Conservation (phyloP, 441 rosid genomes). For the Populus hybrid region DNA sequence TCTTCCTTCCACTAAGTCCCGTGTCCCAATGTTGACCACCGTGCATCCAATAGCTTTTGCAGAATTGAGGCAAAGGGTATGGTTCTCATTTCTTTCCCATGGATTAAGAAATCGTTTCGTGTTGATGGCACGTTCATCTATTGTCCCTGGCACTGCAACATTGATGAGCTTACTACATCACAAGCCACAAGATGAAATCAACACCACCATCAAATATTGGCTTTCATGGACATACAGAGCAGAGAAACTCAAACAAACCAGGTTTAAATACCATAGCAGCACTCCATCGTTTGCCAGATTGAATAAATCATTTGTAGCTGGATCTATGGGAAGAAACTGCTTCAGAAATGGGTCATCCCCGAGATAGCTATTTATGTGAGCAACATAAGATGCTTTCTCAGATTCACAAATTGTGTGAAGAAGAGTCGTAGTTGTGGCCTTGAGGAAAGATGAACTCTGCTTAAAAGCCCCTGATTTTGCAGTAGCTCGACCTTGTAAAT, state of each 20-base stretch:
- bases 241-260: not conserved
- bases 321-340: conserved; percentile 81
- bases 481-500: conserved; percentile 65
- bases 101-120: conserved; percentile 68
- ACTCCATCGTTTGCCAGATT: conserved; percentile 94
- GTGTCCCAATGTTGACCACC: conserved; percentile 82
- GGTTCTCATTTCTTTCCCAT: conserved; percentile 90
- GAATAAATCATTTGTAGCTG: conserved; percentile 71
- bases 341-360: conserved; percentile 92
- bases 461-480: conserved; percentile 61
- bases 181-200: conserved; percentile 15
- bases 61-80: conserved; percentile 82
- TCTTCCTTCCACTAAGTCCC: conserved; percentile 94
- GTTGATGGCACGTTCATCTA: conserved; percentile 83
- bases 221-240: not conserved
- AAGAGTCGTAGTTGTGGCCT: conserved; percentile 74
- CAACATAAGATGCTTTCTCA: conserved; percentile 88
- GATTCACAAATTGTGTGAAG: conserved; percentile 67
- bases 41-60: conserved; percentile 94
- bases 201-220: not conserved
- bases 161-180: conserved; percentile 77
- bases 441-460: conserved; percentile 71
- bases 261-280: conserved; percentile 74
- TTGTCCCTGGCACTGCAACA: conserved; percentile 82
- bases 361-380: conserved; percentile 81